phyloP scores from a whole-genome alignment of 805 yeast species.

The Ogataea nitratoaversa region DNA sequence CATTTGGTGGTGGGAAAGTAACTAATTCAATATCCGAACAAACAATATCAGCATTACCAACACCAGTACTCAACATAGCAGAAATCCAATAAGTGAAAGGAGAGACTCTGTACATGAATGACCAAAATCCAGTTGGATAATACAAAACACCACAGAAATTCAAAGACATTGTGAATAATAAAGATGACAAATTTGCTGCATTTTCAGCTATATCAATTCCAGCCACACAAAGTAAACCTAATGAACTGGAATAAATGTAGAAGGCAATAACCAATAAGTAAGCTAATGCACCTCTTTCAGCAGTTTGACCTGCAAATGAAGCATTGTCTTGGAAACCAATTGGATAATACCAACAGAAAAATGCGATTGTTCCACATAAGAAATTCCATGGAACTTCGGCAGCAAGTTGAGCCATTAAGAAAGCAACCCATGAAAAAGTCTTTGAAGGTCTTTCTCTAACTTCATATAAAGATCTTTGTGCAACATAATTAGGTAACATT shows the following conservation, averaged over 20 bases:
- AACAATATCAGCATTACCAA: conserved; percentile 43
- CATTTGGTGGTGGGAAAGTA: conserved; percentile 49
- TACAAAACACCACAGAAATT: conserved; percentile 78
- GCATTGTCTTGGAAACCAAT: conserved; percentile 65
- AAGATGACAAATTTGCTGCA: conserved; percentile 57
- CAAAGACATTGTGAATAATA: conserved; percentile 58
- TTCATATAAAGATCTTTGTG: conserved; percentile 64
- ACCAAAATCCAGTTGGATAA: conserved; percentile 65
- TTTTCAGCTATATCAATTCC: conserved; percentile 56
- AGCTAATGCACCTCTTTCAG: conserved; percentile 51
- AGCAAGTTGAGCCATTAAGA: conserved; percentile 55
- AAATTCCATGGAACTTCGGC: conserved; percentile 67
- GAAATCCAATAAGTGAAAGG: conserved; percentile 66
- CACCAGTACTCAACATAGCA: conserved; percentile 50
- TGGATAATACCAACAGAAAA: conserved; percentile 69
- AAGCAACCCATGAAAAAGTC: conserved; percentile 64
- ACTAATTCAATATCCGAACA: conserved; percentile 50
- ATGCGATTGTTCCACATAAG: conserved; percentile 55
- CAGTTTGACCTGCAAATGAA: conserved; percentile 38
- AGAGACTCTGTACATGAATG: conserved; percentile 69
- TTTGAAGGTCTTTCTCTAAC: conserved; percentile 72
- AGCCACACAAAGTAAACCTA: conserved; percentile 57
- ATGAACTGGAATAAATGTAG: conserved; percentile 51
- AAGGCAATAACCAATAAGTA: conserved; percentile 41
- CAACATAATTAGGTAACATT: conserved; percentile 55